Conservation (phyloP, 2,329 filamentous ascomycete species). For the Thermothelomyces thermophilus region DNA sequence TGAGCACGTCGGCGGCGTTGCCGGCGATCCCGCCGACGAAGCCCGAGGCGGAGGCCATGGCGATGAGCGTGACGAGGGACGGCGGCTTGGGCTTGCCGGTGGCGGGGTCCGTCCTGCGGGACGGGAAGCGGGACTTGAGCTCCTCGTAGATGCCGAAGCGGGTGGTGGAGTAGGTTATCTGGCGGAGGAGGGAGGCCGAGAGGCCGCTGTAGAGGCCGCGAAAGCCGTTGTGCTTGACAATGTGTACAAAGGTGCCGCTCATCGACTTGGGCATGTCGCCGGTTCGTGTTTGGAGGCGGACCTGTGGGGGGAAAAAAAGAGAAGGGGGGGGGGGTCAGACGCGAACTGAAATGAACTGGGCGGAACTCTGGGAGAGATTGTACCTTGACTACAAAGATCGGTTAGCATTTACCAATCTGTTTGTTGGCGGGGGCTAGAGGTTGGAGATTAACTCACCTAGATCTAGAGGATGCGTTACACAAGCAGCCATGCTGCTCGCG, state of each 20-base stretch:
- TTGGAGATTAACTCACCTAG: constrained; percentile 16
- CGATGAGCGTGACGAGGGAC: constrained; percentile 69
- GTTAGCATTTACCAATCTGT: constrained; percentile 1
- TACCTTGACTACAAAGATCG: constrained; percentile 18
- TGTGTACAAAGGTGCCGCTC: constrained; percentile 77
- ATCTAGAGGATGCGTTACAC: constrained; percentile 26
- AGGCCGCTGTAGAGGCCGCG: constrained; percentile 83
- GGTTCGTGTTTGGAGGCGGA: constrained; percentile 79
- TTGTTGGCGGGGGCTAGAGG: background rate
- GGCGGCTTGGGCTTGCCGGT: constrained; percentile 40
- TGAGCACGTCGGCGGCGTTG: constrained; percentile 92
- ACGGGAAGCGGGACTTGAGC: constrained; percentile 61
- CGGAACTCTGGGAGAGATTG: background rate
- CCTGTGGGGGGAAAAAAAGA: constrained; percentile 39
- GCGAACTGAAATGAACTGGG: no score
- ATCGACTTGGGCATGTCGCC: constrained; percentile 72
- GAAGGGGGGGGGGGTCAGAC: no score
- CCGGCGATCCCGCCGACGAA: constrained; percentile 84
- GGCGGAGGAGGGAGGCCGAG: constrained; percentile 85
- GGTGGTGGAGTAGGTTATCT: constrained; percentile 92
- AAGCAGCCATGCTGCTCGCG: constrained; percentile 34
- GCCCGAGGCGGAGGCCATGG: constrained; percentile 75
- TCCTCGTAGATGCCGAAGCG: constrained; percentile 97
- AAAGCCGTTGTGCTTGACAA: constrained; percentile 69
- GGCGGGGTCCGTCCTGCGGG: constrained; percentile 18